phyloP scores from a whole-genome alignment of 2,329 filamentous ascomycete genomes.

The Penicillium hesseltinei region DNA sequence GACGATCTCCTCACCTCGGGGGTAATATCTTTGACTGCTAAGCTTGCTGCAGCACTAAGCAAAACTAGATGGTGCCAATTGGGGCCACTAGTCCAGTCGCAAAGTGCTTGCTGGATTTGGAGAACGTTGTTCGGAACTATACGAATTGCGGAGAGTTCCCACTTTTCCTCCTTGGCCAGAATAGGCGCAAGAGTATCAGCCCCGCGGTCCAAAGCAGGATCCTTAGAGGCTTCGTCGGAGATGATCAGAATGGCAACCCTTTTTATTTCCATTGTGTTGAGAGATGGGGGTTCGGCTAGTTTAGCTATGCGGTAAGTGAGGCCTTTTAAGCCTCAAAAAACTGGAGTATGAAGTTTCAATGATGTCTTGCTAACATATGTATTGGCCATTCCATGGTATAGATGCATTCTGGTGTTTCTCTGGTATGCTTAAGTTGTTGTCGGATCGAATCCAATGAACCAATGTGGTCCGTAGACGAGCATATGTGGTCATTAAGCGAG shows the following conservation, averaged over 20 bases:
- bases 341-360: not conserved
- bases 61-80: not conserved
- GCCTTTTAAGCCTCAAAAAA: not conserved
- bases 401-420: not conserved
- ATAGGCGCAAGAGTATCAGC: not conserved
- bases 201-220: not conserved
- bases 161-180: not conserved
- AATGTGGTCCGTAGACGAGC: not conserved
- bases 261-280: not conserved
- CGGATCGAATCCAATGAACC: not conserved
- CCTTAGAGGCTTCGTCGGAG: not conserved
- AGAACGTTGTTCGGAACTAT: not conserved
- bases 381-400: not conserved
- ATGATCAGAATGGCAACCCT: not conserved
- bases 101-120: not conserved
- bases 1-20: not conserved
- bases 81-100: not conserved
- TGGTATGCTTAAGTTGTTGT: not conserved
- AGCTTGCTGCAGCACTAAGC: not conserved
- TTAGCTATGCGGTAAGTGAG: not conserved
- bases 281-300: not conserved
- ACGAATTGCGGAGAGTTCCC: not conserved
- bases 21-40: not conserved
- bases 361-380: not conserved
- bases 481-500: not conserved